Evolutionary conservation across 2,329 filamentous ascomycete genomes (phyloP), one percentile per base, ranked within the genome.

Genomic region (Diaporthe sp.): DNA sequence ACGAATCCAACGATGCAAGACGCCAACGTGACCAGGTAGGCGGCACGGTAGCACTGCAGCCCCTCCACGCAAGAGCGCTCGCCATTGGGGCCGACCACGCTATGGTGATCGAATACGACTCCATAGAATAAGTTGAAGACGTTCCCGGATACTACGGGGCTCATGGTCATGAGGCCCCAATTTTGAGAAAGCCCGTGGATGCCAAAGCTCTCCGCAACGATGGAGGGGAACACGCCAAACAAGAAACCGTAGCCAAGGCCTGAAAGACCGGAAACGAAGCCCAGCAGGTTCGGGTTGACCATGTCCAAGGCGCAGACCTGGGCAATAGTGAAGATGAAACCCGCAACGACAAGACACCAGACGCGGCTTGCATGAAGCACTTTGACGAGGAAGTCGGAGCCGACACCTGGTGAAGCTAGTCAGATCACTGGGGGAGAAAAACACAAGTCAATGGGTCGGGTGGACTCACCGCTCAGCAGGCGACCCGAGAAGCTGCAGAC

Each of bases 61-160:
- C 97, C 97, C 37, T 96, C 91, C 28, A 89, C 87, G 82, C 97
- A 98, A 28, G 92, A 89, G 42, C 93, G 89, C 78, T 95, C 92
- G 28, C 95, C 95, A 57, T 91, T 89, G 0, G 90, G 88, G 28
- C 91, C 89, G 13, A 95, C 86, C 46, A 92, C 85, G 31, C 93
- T 96, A 83, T 98, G 95, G 12, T 86, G 86, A 82, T 99, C 97
- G 79, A 95, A 97, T 0, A 98, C 92, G 22, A 83, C 85, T 67
- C 97, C 97, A 82, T 98, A 99, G 75, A 97, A 92, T 1, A 98
- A 85, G 82, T 98, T 99, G 88, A 98, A 98, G 31, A 98, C 84
- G 80, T 98, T 98, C 68, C 95, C 96, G 12, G 93, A 95, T 39
- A 98, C 84, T 3, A 98, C 95, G 0, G 96, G 96, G 3, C 95